Base-by-base conservation (phyloP, 75 land plant species). In the Adiantum capillusveneris region DNA sequence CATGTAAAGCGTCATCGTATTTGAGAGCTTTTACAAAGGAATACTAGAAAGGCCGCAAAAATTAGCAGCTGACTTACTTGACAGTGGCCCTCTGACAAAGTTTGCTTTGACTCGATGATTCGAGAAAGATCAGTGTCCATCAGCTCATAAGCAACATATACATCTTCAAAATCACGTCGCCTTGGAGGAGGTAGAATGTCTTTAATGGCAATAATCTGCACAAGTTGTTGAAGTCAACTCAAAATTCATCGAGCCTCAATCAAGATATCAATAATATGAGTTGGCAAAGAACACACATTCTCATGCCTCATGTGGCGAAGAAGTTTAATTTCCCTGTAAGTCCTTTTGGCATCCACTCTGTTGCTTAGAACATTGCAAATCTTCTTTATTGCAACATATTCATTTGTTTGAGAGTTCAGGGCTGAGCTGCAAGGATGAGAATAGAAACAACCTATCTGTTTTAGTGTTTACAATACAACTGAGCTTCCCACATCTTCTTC, bases 261-360 rank as follows among this genome's bases (percentile, higher is more conserved):
- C 7, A 34, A 34, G 3, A 9, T 34, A 34, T 34, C 37, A 34
- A 34, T 3, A 34, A 34, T 34, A 5, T 34, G 37, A 34, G 37
- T 34, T 11, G 11, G 11, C 25, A 56, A 26, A 25, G 18, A 29
- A 63, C 83, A 55, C 36, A 83, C 90, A 56, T 86, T 86, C 68
- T 86, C 90, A 62, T 86, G 90, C 62, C 84, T 88, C 69, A 86
- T 59, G 58, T 86, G 90, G 24, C 79, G 60, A 12, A 81, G 68
- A n/a, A 86, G 78, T 63, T 86, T 86, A 58, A 86, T 86, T 59
- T 86, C 90, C 16, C 90, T 70, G 43, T 84, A 80, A 30, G 90
- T 86, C 16, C 90, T 43, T 69, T 84, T 86, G 0, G 90, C 90
- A 81, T 5, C 37, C 3, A 34, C 37, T 34, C 3, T 9, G 9